Evolutionary conservation across 2,329 filamentous ascomycete genomes (phyloP).

Genomic region (Diaporthe citriasiana): DNA sequence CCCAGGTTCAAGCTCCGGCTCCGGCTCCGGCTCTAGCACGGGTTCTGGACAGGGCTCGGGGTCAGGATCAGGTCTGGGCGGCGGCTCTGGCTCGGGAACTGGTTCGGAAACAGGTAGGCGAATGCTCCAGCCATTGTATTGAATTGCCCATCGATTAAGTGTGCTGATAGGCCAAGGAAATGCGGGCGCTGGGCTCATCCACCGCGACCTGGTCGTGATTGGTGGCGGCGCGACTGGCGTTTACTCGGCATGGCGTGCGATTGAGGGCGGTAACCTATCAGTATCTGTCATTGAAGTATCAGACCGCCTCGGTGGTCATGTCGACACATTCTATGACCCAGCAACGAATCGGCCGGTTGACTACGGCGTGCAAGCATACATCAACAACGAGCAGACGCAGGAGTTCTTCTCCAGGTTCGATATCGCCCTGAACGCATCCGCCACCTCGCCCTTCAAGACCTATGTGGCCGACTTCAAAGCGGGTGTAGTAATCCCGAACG

Average conservation of each 20-base stretch:
- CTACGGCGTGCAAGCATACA: constrained; percentile 53
- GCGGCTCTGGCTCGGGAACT: not conserved
- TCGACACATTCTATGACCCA: constrained; percentile 60
- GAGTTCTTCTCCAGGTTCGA: constrained; percentile 40
- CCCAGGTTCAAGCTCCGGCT: not conserved
- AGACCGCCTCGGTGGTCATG: constrained; percentile 54
- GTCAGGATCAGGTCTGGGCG: not conserved
- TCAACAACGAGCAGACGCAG: constrained; percentile 52
- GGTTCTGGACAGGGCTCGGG: not conserved
- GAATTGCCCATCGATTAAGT: not conserved
- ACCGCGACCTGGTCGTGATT: constrained; percentile 43
- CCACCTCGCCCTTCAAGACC: constrained; percentile 46
- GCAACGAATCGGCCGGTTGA: constrained; percentile 49
- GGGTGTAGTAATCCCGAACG: constrained; percentile 48
- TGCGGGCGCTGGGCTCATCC: not conserved
- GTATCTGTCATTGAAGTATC: constrained; percentile 44
- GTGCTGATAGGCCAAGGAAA: not conserved
- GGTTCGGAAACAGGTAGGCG: not conserved
- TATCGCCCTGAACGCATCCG: not conserved
- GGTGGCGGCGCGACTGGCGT: constrained; percentile 45
- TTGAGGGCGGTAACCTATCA: constrained; percentile 41
- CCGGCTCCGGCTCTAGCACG: not conserved
- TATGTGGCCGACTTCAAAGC: constrained; percentile 52
- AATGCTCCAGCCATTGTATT: not conserved
- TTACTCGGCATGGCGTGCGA: constrained; percentile 43